phyloP scores from a whole-genome alignment of 768 basidiomycete genomes.

The Macrolepiota fuliginosa region DNA sequence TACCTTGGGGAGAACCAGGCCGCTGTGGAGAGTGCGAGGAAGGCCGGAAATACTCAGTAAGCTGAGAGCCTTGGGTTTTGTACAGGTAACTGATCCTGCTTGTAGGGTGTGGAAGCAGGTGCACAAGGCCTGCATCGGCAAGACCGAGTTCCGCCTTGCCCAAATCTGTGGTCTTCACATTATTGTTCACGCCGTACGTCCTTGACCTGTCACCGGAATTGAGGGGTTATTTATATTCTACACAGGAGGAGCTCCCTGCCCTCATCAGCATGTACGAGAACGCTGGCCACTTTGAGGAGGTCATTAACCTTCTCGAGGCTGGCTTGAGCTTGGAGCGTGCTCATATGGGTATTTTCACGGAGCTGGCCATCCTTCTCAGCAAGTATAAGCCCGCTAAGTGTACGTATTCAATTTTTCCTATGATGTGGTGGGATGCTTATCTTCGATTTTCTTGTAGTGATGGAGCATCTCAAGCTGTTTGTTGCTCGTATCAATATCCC shows the following conservation, averaged over 20 bases:
- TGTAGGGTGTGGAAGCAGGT: slow-evolving; percentile 99
- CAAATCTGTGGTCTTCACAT: slow-evolving; percentile 99
- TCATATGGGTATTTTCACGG: slow-evolving; percentile 99
- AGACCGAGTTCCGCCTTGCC: slow-evolving; percentile 84
- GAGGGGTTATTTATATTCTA: slow-evolving; percentile 14
- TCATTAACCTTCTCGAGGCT: slow-evolving; percentile 88
- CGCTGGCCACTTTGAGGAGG: slow-evolving; percentile 92
- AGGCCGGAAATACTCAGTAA: slow-evolving; percentile 97
- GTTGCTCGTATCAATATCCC: slow-evolving; percentile 97
- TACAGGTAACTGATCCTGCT: slow-evolving; percentile 11
- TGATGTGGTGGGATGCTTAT: not conserved
- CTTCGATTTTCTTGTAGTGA: slow-evolving; percentile 51
- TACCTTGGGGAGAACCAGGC: slow-evolving; percentile 98
- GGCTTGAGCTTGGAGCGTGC: slow-evolving; percentile 96
- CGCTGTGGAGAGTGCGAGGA: slow-evolving; percentile 98
- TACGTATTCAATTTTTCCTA: slow-evolving; percentile 35
- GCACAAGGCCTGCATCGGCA: slow-evolving; percentile 97
- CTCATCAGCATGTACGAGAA: slow-evolving; percentile 85
- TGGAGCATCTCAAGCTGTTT: slow-evolving; percentile 98
- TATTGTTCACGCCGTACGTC: slow-evolving; percentile 79
- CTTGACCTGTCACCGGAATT: slow-evolving; percentile 20
- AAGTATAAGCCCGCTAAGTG: slow-evolving; percentile 93
- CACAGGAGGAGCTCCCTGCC: slow-evolving; percentile 77
- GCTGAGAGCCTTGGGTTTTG: slow-evolving; percentile 23
- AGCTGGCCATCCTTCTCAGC: slow-evolving; percentile 87